Evolutionary conservation across 2,329 filamentous ascomycete genomes (phyloP), one percentile per base, ranked within the genome.

Genomic region (Orbilia quercus): DNA sequence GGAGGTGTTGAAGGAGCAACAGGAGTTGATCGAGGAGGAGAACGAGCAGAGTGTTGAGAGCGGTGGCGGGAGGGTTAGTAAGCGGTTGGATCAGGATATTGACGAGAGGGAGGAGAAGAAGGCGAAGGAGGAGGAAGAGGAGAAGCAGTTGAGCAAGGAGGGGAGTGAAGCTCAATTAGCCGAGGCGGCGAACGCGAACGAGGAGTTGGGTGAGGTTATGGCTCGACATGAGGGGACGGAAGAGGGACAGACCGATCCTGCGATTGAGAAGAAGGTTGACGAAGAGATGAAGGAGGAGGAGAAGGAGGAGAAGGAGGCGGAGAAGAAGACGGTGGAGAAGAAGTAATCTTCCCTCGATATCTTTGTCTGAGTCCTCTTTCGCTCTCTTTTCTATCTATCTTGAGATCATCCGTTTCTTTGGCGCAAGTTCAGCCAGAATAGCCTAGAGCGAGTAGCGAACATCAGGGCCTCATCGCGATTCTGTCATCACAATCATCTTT

Each of bases 11-110:
- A 96, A 92, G 86, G 95, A 99, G 84, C 95, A 99, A 84, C 91
- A 99, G 81, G 95, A 97, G 80, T 88, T 99, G 75, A 99, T 99
- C 69, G 90, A 96, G 75, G 95, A 99, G 80, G 95, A 99, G 84
- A 96, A 94, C 76, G 87, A 95, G 83, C 94, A 99, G 83, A 91
- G 91, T 79, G 87, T 92, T 80, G 87, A 90, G 80, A 91, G 51
- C 55, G 66, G 59, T 45, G 69, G 36, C 44, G 75, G 42, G 44
- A 69, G 60, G 53, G 71, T n/a, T 23, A 91, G 81, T 88, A 91
- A 80, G 88, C 88, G 78, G 88, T 87, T 42, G 91, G 88, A 89
- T 28, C 91, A 96, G 75, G 87, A 98, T 80, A 98, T 98, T 77
- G 94, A 98, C 79, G 95, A 98, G 81, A 92, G 94, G 83, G 92